phyloP scores from a whole-genome alignment of 2,329 filamentous ascomycete genomes.

The Phialophora chinensis region DNA sequence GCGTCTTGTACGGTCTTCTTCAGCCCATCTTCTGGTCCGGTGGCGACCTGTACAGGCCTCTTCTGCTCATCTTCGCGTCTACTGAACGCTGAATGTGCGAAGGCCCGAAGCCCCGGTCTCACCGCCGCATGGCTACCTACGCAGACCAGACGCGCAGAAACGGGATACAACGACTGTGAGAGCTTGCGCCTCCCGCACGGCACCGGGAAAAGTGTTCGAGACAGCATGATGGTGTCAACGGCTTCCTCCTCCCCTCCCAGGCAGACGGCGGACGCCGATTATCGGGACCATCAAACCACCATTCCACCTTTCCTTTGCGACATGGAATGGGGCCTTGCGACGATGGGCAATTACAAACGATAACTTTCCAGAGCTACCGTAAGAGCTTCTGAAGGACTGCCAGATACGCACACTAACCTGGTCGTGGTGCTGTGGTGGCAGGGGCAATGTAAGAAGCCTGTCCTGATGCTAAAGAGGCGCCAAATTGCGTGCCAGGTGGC shows the following conservation, averaged over 20 bases:
- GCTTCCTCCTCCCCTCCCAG: not conserved
- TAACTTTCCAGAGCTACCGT: not conserved
- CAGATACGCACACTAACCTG: not conserved
- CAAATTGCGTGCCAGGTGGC: not conserved
- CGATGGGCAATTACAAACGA: not conserved
- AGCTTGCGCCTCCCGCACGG: not conserved
- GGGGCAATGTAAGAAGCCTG: not conserved
- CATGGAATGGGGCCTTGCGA: not conserved
- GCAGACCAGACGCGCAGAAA: not conserved
- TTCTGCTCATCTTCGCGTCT: not conserved
- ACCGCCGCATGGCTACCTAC: not conserved
- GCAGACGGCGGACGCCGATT: not conserved
- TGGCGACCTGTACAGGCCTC: not conserved
- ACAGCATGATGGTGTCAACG: not conserved
- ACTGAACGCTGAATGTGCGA: not conserved
- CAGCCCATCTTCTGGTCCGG: constrained; percentile 19
- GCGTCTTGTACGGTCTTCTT: constrained; percentile 18
- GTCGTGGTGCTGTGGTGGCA: not conserved
- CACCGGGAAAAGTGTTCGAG: not conserved
- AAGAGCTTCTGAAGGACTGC: not conserved
- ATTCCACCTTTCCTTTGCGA: not conserved
- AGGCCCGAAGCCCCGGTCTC: not conserved
- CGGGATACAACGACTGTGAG: not conserved
- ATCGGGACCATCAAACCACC: not conserved
- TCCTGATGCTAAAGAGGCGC: not conserved